Evolutionary conservation across 1,139 yeast genomes (phyloP).

Genomic region (Yarrowia galli): DNA sequence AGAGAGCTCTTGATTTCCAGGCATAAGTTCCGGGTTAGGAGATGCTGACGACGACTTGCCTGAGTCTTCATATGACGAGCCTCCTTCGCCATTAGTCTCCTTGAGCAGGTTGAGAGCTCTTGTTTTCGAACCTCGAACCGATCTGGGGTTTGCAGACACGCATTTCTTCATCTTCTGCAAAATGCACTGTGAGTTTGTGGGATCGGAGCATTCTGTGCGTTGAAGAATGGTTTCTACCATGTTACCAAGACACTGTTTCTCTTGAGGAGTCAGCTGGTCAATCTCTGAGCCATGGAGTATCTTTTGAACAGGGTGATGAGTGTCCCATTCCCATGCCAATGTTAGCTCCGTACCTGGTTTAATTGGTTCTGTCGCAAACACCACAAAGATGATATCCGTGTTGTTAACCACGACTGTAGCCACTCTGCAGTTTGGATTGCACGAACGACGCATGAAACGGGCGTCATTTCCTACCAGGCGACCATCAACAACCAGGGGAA

Average conservation of each 20-base stretch:
- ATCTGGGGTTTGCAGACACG: conserved; percentile 39
- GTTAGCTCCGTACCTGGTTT: conserved; percentile 71
- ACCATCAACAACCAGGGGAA: conserved; percentile 75
- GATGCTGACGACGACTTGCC: conserved; percentile 29
- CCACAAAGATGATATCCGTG: conserved; percentile 60
- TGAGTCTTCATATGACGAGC: conserved; percentile 39
- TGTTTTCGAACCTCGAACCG: conserved; percentile 40
- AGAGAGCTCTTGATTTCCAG: conserved; percentile 7
- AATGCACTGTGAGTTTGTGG: conserved; percentile 49
- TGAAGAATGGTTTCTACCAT: conserved; percentile 44
- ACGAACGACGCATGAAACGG: conserved; percentile 77
- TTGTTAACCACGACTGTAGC: conserved; percentile 61
- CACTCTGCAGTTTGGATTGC: conserved; percentile 77
- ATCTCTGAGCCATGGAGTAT: conserved; percentile 55
- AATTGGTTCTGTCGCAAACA: conserved; percentile 66
- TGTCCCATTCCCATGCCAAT: conserved; percentile 90
- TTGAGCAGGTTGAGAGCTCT: conserved; percentile 39
- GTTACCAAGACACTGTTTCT: conserved; percentile 44
- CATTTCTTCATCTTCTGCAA: conserved; percentile 44
- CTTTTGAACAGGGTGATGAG: conserved; percentile 71
- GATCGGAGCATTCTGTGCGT: conserved; percentile 76
- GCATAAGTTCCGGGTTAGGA: conserved; percentile 32
- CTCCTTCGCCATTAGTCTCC: conserved; percentile 37
- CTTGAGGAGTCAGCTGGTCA: conserved; percentile 48
- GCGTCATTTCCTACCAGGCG: conserved; percentile 79